Base-by-base conservation (phyloP, 1,284 basidiomycete genomes). In the Neotropicomus parvogracilis region DNA sequence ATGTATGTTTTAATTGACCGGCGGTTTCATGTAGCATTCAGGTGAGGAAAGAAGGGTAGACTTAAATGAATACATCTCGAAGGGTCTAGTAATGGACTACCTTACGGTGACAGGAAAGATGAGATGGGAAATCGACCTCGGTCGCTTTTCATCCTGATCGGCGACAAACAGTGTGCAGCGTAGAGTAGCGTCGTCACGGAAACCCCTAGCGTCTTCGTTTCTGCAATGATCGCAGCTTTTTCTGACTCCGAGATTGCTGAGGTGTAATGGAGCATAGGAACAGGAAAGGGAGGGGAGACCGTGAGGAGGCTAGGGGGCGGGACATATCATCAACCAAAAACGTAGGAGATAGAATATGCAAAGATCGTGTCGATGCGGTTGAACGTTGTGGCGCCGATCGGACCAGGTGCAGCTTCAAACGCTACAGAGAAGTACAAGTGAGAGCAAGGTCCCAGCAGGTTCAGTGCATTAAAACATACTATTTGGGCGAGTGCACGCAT, bases 91-190 rank as follows among this genome's bases (percentile, higher is more conserved):
- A 16, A 16, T 42, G 4, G 2, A 0, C n/a, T 16, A 11, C 12
- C 57, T 55, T 26, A 59, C 58, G n/a, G n/a, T n/a, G n/a, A 60
- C 38, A 13, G 44, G 47, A 31, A 0, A 0, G n/a, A 12, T n/a
- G n/a, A 3, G 58, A 28, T 11, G 58, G 40, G 26, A 62, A 63
- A 41, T 56, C 52, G 26, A 53, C 52, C 4, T 62, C 55, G n/a
- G 58, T 37, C 16, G 2, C 10, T 26, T 21, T 62, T 60, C 55
- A 59, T 56, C 40, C 45, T 60, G 46, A 56, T 24, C 38, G 50
- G 52, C 0, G 58, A 58, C 19, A 59, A 36, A 36, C 49, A 58
- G 13, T 60, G 46, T 20, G 60, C 59, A 8, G 58, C 59, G 2
- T 53, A 41, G 38, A 62, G 58, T n/a, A 62, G 33, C 10, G 33